Evolutionary conservation across 306 rosid genomes (phyloP).

Genomic region (Vicia faba): DNA sequence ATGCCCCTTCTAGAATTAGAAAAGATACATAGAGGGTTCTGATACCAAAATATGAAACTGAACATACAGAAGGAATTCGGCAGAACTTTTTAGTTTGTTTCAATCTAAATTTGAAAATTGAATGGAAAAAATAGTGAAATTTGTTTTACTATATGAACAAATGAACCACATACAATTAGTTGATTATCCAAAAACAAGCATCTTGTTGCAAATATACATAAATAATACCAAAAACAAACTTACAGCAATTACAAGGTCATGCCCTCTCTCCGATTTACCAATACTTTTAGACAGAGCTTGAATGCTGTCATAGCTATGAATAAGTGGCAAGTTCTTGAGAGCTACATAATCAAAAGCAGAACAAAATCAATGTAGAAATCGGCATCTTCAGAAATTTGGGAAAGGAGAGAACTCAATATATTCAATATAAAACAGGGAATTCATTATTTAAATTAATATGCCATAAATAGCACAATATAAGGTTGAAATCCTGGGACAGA

Average conservation of each 20-base stretch:
- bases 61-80: slow-evolving; percentile 1
- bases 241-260: slow-evolving; percentile 95
- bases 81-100: slow-evolving; percentile 5
- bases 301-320: slow-evolving; percentile 88
- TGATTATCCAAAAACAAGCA: slow-evolving; percentile 16
- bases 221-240: slow-evolving; percentile 45
- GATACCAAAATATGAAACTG: slow-evolving; percentile 17
- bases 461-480: not conserved
- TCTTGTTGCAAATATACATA: slow-evolving; percentile 5
- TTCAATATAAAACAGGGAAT: not conserved
- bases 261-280: slow-evolving; percentile 76
- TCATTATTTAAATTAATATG: not conserved
- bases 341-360: slow-evolving; percentile 48
- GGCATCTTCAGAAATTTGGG: not conserved
- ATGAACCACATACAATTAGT: slow-evolving; percentile 1
- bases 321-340: slow-evolving; percentile 82
- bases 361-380: slow-evolving; percentile 1
- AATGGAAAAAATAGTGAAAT: not conserved
- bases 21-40: slow-evolving; percentile 11
- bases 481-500: slow-evolving; percentile 5
- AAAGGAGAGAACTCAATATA: not conserved
- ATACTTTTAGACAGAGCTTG: slow-evolving; percentile 63
- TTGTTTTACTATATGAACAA: not conserved
- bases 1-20: slow-evolving; percentile 8
- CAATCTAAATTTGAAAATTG: not conserved